phyloP scores from a whole-genome alignment of 2,329 filamentous ascomycete genomes.

The Aspergillus japonicus region DNA sequence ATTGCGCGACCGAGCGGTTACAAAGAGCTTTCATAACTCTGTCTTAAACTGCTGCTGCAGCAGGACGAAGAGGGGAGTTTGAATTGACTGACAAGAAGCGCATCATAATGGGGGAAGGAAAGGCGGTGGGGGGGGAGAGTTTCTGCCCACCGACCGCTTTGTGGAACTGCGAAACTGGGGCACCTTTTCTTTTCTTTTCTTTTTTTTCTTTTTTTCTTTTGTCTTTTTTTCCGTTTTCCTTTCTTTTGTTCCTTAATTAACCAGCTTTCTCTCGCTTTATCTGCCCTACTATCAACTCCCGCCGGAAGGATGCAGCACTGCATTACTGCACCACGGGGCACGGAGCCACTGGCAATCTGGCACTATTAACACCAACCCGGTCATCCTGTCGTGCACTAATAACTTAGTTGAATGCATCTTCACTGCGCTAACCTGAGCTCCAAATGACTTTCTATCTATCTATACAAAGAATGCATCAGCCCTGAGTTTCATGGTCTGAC shows the following conservation, averaged over 20 bases:
- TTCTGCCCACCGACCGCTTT: conserved; percentile 11
- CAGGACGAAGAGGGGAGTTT: not conserved
- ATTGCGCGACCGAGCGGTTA: conserved; percentile 12
- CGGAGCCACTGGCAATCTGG: not conserved
- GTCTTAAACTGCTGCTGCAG: not conserved
- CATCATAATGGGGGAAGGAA: conserved; percentile 16
- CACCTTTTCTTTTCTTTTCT: not conserved
- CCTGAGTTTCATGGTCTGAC: too few relatives aligned
- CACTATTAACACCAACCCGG: not conserved
- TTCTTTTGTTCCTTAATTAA: not conserved
- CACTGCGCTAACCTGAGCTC: too few relatives aligned
- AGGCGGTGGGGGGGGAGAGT: conserved; percentile 18
- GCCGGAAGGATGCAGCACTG: not conserved
- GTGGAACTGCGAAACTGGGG: not conserved
- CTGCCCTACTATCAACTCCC: not conserved
- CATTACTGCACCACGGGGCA: not conserved
- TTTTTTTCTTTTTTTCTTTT: not conserved
- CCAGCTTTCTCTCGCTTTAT: not conserved
- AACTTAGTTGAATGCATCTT: too few relatives aligned
- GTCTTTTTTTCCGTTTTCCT: not conserved
- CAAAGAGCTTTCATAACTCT: conserved; percentile 6
- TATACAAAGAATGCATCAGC: too few relatives aligned
- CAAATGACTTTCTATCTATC: too few relatives aligned
- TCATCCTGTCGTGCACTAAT: too few relatives aligned
- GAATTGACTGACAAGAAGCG: not conserved